Percentiles rank a stretch among this genome's conserved stretches.
These are phyloP conservation scores for Cladosporium phlei DNA, from an alignment of 2,329 filamentous ascomycete genomes.

Conservation along the genomic window DNA sequence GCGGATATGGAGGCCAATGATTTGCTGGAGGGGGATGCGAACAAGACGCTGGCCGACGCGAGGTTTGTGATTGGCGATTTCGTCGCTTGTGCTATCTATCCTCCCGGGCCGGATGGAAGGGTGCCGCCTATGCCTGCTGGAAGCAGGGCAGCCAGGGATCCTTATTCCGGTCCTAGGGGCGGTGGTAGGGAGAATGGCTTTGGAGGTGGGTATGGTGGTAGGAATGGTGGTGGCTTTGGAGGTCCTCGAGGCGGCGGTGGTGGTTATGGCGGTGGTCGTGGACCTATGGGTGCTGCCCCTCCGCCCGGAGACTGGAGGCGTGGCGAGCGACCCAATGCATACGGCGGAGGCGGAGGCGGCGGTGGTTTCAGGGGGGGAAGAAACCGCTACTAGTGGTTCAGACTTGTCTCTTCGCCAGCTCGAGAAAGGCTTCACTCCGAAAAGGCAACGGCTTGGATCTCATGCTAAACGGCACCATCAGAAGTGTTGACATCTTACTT, in stretches of 20 bases:
- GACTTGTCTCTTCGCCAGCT: too few species aligned
- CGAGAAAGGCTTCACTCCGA: too few species aligned
- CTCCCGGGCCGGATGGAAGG: conserved; percentile 67
- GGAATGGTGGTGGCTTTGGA: conserved; percentile 19
- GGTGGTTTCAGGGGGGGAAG: conserved; percentile 7
- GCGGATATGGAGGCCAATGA: conserved; percentile 31
- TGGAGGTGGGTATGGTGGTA: conserved; percentile 24
- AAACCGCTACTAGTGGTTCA: conserved; percentile 4
- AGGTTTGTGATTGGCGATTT: conserved; percentile 88
- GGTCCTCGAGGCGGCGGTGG: conserved; percentile 18
- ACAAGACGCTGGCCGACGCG: conserved; percentile 70
- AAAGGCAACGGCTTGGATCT: too few species aligned
- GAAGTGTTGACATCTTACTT: too few species aligned
- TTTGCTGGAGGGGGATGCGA: conserved; percentile 50
- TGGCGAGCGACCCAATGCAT: conserved; percentile 31
- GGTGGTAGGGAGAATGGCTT: conserved; percentile 24
- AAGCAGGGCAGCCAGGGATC: conserved; percentile 45
- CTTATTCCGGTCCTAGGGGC: conserved; percentile 29
- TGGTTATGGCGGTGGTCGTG: conserved; percentile 23
- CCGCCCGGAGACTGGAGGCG: conserved; percentile 36
- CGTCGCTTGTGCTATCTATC: conserved; percentile 74
- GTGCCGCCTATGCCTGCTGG: conserved; percentile 59
- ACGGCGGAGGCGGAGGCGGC: conserved; percentile 17
- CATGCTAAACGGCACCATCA: too few species aligned
- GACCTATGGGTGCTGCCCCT: conserved; percentile 27